Evolutionary conservation across 2,329 filamentous ascomycete genomes (phyloP).

Genomic region (Chrysoporthe austroafricana): DNA sequence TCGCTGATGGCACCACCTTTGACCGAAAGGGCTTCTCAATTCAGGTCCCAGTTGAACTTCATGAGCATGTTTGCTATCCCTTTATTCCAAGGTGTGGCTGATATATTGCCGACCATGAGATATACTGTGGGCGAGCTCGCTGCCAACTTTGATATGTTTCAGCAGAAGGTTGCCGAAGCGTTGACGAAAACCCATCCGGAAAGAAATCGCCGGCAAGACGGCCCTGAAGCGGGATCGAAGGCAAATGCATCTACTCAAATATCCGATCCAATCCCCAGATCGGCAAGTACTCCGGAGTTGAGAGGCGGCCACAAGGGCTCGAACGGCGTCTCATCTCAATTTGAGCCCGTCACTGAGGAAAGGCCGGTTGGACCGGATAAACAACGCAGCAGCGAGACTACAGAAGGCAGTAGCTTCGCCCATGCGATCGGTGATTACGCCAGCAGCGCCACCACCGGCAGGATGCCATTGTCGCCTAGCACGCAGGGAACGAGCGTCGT

Average conservation of each 20-base stretch:
- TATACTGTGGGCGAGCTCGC: conserved; percentile 85
- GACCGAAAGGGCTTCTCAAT: conserved; percentile 80
- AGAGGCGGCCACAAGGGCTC: conserved; percentile 45
- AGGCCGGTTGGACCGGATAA: conserved; percentile 45
- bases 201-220: conserved; percentile 31
- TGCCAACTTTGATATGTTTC: conserved; percentile 75
- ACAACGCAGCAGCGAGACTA: conserved; percentile 64
- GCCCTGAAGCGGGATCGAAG: background rate
- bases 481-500: conserved; percentile 69
- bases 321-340: conserved; percentile 49
- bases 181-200: conserved; percentile 54
- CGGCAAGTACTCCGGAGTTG: conserved; percentile 39
- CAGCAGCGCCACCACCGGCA: conserved; percentile 65
- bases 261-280: conserved; percentile 36
- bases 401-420: conserved; percentile 61
- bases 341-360: conserved; percentile 50
- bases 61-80: conserved; percentile 96
- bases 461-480: conserved; percentile 67
- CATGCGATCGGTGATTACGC: conserved; percentile 63
- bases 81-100: conserved; percentile 84
- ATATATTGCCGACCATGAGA: conserved; percentile 81
- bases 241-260: background rate
- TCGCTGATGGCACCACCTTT: conserved; percentile 84
- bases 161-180: conserved; percentile 67
- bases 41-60: conserved; percentile 88